A percentile compares a stretch with the other conserved stretches of the same genome.
Conservation (phyloP, 768 basidiomycete genomes). For the Agaricus blazei region DNA sequence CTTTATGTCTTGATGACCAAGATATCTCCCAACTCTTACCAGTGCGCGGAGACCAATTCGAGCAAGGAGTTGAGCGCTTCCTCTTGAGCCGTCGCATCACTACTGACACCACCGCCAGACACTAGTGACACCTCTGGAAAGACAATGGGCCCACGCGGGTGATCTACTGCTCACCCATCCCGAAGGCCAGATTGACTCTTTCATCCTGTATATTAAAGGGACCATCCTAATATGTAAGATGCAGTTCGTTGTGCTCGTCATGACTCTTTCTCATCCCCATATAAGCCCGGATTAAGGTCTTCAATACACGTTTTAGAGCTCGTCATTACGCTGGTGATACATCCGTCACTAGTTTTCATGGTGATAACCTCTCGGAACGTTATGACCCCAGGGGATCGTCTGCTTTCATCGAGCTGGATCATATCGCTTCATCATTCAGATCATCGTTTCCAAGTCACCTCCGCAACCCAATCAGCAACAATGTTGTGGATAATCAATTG, state of each 20-base stretch:
- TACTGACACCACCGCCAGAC: slow-evolving; percentile 24
- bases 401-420: slow-evolving; percentile 62
- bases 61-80: slow-evolving; percentile 46
- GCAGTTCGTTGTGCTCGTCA: neutral
- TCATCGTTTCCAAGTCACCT: slow-evolving; percentile 54
- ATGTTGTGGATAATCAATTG: slow-evolving; percentile 55
- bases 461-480: slow-evolving; percentile 49
- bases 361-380: slow-evolving; percentile 35
- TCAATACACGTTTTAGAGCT: slow-evolving; percentile 62
- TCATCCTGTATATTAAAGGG: slow-evolving; percentile 66
- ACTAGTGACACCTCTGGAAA: slow-evolving; percentile 42
- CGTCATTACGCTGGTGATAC: slow-evolving; percentile 57
- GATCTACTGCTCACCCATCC: slow-evolving; percentile 60
- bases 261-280: neutral
- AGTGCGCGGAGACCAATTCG: slow-evolving; percentile 52
- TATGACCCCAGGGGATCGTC: slow-evolving; percentile 56
- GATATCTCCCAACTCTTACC: slow-evolving; percentile 72
- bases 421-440: slow-evolving; percentile 49
- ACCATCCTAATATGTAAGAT: slow-evolving; percentile 54
- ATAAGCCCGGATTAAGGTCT: slow-evolving; percentile 49
- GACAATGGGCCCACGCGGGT: slow-evolving; percentile 64
- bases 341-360: slow-evolving; percentile 35
- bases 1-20: slow-evolving; percentile 64
- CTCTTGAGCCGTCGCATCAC: neutral
- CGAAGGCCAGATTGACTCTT: slow-evolving; percentile 61